Percentiles rank a stretch among this genome's conserved stretches.
phyloP scores from a whole-genome alignment of 345 rosid genomes.

The Raphanus raphanistrum region DNA sequence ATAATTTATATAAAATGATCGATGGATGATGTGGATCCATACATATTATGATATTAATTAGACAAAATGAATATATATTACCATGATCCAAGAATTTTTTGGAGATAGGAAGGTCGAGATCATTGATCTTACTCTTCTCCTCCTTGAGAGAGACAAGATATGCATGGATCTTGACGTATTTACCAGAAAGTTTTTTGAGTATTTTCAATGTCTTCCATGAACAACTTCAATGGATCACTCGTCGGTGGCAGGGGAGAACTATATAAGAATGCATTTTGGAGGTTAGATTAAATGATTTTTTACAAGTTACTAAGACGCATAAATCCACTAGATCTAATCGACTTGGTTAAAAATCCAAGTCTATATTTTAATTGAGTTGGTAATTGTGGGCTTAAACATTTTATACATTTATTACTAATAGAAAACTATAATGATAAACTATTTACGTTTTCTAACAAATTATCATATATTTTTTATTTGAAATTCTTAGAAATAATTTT shows the following conservation, averaged over 20 bases:
- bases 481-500: too few relatives aligned
- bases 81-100: conserved; percentile 8
- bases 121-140: background rate
- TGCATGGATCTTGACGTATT: background rate
- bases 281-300: background rate
- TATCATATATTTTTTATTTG: too few relatives aligned
- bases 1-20: background rate
- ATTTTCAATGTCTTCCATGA: background rate
- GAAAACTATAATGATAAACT: too few relatives aligned
- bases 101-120: background rate
- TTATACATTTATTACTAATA: too few relatives aligned
- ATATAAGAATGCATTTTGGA: background rate
- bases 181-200: background rate
- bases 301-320: background rate
- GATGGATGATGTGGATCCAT: background rate
- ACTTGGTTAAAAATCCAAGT: background rate
- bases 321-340: background rate
- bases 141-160: background rate
- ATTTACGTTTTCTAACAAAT: too few relatives aligned
- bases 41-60: background rate
- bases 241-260: background rate
- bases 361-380: background rate
- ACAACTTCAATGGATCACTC: background rate
- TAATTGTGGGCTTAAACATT: background rate
- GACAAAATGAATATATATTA: background rate